phyloP scores from a whole-genome alignment of 2,329 filamentous ascomycete species.

The Trichoderma endophyticum region DNA sequence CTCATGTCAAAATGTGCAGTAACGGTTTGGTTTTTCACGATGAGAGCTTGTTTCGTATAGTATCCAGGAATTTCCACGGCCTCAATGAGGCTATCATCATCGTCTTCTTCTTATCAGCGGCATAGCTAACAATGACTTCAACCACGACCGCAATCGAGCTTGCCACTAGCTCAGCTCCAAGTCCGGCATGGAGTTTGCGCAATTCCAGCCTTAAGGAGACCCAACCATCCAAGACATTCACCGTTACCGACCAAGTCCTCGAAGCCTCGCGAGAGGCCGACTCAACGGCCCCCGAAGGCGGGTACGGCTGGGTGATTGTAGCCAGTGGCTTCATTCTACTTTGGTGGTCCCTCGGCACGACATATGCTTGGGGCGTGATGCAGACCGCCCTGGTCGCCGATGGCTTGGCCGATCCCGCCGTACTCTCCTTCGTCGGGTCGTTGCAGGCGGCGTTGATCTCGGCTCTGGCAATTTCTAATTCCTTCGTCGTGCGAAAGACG shows the following conservation, averaged over 20 bases:
- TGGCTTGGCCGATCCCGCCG: conserved; percentile 46
- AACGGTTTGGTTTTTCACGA: background rate
- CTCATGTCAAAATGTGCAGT: background rate
- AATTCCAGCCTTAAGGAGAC: background rate
- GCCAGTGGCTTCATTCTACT: conserved; percentile 25
- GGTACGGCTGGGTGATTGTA: conserved; percentile 30
- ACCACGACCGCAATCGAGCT: conserved; percentile 16
- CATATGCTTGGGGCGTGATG: conserved; percentile 59
- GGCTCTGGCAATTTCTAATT: conserved; percentile 49
- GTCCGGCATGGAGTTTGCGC: background rate
- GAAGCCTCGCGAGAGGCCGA: conserved; percentile 13
- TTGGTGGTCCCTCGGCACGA: conserved; percentile 52
- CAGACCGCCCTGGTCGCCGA: conserved; percentile 54
- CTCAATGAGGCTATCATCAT: background rate
- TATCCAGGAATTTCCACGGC: background rate
- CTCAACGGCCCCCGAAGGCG: conserved; percentile 26
- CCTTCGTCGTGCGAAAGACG: conserved; percentile 46
- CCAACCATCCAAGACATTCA: background rate
- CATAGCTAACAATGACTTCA: background rate
- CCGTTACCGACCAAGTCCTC: background rate
- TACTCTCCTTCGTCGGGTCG: conserved; percentile 57
- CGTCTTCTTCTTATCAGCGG: background rate
- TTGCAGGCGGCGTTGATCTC: conserved; percentile 47
- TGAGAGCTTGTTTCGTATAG: background rate
- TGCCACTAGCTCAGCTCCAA: background rate